phyloP scores from a whole-genome alignment of 768 basidiomycete species.

The Agaricus blazei region DNA sequence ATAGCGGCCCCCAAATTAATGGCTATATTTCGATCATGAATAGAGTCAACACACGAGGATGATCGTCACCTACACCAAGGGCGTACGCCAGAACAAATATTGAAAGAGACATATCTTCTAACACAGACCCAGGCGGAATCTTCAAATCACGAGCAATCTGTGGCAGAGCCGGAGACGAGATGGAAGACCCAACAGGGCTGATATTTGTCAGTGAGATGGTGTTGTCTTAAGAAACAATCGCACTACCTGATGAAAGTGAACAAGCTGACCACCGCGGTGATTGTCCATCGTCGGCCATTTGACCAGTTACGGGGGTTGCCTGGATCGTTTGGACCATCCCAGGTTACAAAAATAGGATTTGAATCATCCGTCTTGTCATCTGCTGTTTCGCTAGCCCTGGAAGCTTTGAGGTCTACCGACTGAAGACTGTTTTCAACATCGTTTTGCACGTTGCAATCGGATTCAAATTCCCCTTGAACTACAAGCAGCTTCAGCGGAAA shows the following conservation, averaged over 20 bases:
- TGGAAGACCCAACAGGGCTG: constrained; percentile 29
- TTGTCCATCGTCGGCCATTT: constrained; percentile 55
- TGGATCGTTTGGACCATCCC: constrained; percentile 59
- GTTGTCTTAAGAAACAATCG: constrained; percentile 72
- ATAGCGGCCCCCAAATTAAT: constrained; percentile 32
- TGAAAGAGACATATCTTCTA: constrained; percentile 35
- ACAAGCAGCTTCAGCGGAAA: too few relatives aligned
- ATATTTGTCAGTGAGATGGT: constrained; percentile 27
- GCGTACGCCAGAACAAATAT: constrained; percentile 39
- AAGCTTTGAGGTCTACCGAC: background rate
- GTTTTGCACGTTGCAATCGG: background rate
- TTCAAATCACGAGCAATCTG: constrained; percentile 22
- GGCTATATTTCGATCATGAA: constrained; percentile 17
- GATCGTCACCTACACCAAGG: constrained; percentile 20
- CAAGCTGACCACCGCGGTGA: constrained; percentile 53
- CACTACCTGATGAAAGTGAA: constrained; percentile 64
- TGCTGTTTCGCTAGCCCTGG: background rate
- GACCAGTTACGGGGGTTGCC: constrained; percentile 61
- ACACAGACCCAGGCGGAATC: constrained; percentile 25
- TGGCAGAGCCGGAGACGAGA: constrained; percentile 24
- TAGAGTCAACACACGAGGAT: too few relatives aligned
- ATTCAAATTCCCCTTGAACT: background rate
- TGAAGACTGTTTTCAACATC: background rate
- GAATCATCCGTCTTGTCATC: background rate
- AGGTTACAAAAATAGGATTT: constrained; percentile 21